These are phyloP conservation scores for Termitomyces sp. DNA, from an alignment of 768 basidiomycete species.

Conservation along the genomic window DNA sequence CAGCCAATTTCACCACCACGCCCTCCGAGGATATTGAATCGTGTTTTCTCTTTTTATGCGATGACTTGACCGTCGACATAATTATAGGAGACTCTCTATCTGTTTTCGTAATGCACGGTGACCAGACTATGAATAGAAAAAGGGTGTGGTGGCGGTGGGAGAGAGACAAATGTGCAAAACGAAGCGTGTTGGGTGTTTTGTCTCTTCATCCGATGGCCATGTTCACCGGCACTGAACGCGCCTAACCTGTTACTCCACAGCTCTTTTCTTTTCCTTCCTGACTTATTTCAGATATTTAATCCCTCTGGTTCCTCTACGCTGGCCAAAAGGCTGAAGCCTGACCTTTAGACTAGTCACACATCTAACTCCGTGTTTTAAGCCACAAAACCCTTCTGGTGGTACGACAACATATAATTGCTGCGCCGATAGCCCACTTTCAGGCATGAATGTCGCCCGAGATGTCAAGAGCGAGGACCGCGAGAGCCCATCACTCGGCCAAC, in stretches of 20 bases:
- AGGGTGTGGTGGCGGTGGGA: conserved; percentile 10
- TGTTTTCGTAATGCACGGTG: not conserved
- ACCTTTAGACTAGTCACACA: not conserved
- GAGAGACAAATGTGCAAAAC: conserved; percentile 6
- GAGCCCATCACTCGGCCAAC: conserved; percentile 16
- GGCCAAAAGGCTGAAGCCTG: conserved; percentile 1
- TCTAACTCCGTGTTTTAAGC: conserved; percentile 1
- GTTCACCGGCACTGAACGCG: conserved; percentile 8
- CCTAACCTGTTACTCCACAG: conserved; percentile 1
- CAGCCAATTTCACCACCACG: conserved; percentile 25
- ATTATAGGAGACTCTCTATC: conserved; percentile 1
- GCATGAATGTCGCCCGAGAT: conserved; percentile 11
- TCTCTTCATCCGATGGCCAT: conserved; percentile 10
- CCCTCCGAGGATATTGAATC: conserved; percentile 14
- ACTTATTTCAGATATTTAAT: conserved; percentile 9
- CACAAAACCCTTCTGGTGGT: conserved; percentile 1
- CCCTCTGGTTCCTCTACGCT: conserved; percentile 2
- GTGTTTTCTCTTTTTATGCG: conserved; percentile 31
- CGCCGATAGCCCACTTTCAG: not conserved
- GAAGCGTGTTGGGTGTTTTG: conserved; percentile 10
- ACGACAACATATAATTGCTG: conserved; percentile 1
- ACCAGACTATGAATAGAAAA: not conserved
- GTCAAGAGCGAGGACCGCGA: conserved; percentile 12
- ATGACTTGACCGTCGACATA: conserved; percentile 30
- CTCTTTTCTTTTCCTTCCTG: not conserved